Conservation (phyloP, 495 filamentous ascomycete genomes). For the Podospora didyma region DNA sequence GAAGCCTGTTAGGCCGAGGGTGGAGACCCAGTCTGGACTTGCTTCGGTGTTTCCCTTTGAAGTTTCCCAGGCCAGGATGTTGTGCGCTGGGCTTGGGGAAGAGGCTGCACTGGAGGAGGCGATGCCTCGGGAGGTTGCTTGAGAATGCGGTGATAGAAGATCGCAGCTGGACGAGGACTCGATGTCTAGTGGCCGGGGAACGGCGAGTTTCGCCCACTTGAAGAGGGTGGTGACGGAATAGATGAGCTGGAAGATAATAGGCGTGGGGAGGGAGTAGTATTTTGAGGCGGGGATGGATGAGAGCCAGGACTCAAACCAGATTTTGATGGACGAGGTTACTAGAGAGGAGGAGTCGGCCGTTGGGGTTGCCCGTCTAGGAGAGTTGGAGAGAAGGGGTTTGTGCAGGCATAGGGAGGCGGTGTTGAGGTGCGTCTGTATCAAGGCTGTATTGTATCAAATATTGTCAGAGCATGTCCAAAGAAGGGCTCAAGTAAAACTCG, state of each 20-base stretch:
- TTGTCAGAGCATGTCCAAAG: too few relatives aligned
- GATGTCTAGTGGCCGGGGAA: too few relatives aligned
- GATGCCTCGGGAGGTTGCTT: neutral
- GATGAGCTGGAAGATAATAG: constrained; percentile 33
- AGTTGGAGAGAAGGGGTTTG: constrained; percentile 25
- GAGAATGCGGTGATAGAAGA: too few relatives aligned
- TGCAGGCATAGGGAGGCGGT: constrained; percentile 20
- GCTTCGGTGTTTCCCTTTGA: neutral
- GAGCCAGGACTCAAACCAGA: constrained; percentile 41
- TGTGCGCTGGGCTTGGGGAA: neutral
- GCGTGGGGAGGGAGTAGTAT: constrained; percentile 37
- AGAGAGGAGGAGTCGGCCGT: constrained; percentile 16
- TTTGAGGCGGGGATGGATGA: constrained; percentile 27
- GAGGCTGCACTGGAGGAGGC: neutral
- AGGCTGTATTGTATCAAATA: too few relatives aligned
- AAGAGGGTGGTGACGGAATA: constrained; percentile 34
- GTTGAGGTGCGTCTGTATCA: neutral
- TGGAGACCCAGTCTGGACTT: neutral
- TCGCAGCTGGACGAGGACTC: too few relatives aligned
- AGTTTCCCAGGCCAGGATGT: neutral
- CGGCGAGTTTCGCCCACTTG: too few relatives aligned
- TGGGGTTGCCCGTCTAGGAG: neutral
- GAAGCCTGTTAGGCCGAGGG: neutral
- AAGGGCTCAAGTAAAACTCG: neutral
- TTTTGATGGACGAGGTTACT: constrained; percentile 24